These are phyloP conservation scores for Phytophthora fragariaefolia DNA, from an alignment of 352 stramenopile genomes.

Conservation along the genomic window DNA sequence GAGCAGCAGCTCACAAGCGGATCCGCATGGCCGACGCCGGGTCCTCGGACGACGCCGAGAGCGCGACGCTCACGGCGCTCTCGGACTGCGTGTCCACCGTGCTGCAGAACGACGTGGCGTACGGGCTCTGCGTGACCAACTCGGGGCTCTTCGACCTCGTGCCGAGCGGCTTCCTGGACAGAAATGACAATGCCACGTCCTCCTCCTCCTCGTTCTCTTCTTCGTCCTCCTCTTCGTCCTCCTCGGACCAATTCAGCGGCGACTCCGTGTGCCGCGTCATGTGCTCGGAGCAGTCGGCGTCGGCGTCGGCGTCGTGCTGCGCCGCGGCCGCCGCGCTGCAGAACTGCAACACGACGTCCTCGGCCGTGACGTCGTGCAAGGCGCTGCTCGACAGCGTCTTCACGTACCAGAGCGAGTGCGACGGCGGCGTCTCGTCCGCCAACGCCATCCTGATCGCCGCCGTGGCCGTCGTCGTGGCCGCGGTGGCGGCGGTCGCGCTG, in stretches of 20 bases:
- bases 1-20: slow-evolving; percentile 10
- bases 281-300: slow-evolving; percentile 39
- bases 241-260: slow-evolving; percentile 10
- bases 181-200: slow-evolving; percentile 2
- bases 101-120: slow-evolving; percentile 45
- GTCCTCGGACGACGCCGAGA: slow-evolving; percentile 35
- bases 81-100: slow-evolving; percentile 44
- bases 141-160: slow-evolving; percentile 57
- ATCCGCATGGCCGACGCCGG: slow-evolving; percentile 35
- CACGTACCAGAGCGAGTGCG: slow-evolving; percentile 53
- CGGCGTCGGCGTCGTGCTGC: slow-evolving; percentile 48
- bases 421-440: slow-evolving; percentile 36
- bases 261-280: slow-evolving; percentile 46
- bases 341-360: slow-evolving; percentile 40
- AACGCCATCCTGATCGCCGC: slow-evolving; percentile 42
- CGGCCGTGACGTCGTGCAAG: slow-evolving; percentile 40
- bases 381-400: slow-evolving; percentile 50
- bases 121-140: slow-evolving; percentile 69
- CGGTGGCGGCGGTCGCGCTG: slow-evolving; percentile 24
- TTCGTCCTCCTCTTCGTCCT: slow-evolving; percentile 5
- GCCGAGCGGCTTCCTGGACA: slow-evolving; percentile 14
- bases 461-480: background rate
- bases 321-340: slow-evolving; percentile 23
- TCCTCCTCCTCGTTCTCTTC: slow-evolving; percentile 15
- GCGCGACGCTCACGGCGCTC: slow-evolving; percentile 38